A percentile compares a stretch with the other conserved stretches of the same genome.
Evolutionary conservation across 73 alveolate species (phyloP).

Genomic region (Tetrahymena borealis): DNA sequence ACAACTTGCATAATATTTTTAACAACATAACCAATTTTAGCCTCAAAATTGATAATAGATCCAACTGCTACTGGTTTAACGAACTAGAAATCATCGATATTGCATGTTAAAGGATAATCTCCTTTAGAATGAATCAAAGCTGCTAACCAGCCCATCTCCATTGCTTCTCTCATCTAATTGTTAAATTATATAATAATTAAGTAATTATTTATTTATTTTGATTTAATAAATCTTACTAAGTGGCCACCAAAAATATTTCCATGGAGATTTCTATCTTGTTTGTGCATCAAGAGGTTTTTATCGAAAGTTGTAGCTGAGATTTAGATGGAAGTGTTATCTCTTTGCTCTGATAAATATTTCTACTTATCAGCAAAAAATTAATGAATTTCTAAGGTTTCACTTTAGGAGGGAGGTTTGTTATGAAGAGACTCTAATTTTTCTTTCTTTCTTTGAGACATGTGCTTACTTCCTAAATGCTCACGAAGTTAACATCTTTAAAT

Average conservation of each 20-base stretch:
- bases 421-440: background rate
- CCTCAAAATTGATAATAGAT: background rate
- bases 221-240: background rate
- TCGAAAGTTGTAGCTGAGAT: conserved; percentile 10
- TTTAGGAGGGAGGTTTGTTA: conserved; percentile 13
- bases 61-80: conserved; percentile 32
- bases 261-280: conserved; percentile 35
- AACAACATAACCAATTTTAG: background rate
- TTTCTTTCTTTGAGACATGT: background rate
- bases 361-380: background rate
- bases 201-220: background rate
- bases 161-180: conserved; percentile 31
- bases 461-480: conserved; percentile 5
- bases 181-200: background rate
- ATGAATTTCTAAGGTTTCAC: conserved; percentile 6
- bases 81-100: conserved; percentile 14
- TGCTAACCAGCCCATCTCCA: conserved; percentile 28
- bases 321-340: background rate
- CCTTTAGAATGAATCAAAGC: conserved; percentile 26
- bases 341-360: background rate
- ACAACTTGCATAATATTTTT: background rate
- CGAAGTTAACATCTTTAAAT: conserved; percentile 5
- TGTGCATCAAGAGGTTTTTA: conserved; percentile 20
- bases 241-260: conserved; percentile 40
- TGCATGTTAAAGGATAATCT: conserved; percentile 3